Percentiles rank a stretch among this genome's conserved stretches.
phyloP scores from a whole-genome alignment of 768 basidiomycete species.

The Clitopilus passeckerianus region DNA sequence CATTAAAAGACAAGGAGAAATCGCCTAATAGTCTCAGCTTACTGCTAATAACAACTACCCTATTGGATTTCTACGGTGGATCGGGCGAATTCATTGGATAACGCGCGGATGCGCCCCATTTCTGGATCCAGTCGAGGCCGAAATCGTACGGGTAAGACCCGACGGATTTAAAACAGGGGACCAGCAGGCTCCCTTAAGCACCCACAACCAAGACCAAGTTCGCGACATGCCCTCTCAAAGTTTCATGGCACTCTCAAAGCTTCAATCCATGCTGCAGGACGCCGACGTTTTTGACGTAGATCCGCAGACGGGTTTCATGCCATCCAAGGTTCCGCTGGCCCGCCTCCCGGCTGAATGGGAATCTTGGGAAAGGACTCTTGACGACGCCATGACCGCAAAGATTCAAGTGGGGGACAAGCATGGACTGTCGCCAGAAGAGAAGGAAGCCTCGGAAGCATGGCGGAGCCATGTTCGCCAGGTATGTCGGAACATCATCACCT shows the following conservation, averaged over 20 bases:
- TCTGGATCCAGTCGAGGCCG: background rate
- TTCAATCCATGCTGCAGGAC: conserved; percentile 2
- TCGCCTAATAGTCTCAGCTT: background rate
- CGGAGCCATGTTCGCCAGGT: conserved; percentile 38
- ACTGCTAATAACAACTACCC: background rate
- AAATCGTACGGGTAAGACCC: background rate
- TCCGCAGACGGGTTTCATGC: conserved; percentile 14
- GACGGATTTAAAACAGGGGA: background rate
- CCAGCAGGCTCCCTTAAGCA: background rate
- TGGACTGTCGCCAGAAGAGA: background rate
- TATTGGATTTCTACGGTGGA: background rate
- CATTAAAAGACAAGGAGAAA: background rate
- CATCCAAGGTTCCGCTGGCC: conserved; percentile 6
- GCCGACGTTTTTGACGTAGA: conserved; percentile 12
- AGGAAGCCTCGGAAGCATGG: conserved; percentile 38
- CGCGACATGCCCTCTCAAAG: background rate
- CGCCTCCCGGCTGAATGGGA: conserved; percentile 13
- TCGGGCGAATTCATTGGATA: background rate
- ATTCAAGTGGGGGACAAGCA: conserved; percentile 5
- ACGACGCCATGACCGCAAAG: conserved; percentile 6
- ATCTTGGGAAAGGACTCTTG: conserved; percentile 12
- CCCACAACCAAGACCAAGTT: background rate
- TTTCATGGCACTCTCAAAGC: background rate
- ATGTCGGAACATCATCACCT: conserved; percentile 7
- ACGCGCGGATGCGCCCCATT: background rate